Base-by-base conservation (phyloP, 768 basidiomycete genomes). In the Suillus brevipes region DNA sequence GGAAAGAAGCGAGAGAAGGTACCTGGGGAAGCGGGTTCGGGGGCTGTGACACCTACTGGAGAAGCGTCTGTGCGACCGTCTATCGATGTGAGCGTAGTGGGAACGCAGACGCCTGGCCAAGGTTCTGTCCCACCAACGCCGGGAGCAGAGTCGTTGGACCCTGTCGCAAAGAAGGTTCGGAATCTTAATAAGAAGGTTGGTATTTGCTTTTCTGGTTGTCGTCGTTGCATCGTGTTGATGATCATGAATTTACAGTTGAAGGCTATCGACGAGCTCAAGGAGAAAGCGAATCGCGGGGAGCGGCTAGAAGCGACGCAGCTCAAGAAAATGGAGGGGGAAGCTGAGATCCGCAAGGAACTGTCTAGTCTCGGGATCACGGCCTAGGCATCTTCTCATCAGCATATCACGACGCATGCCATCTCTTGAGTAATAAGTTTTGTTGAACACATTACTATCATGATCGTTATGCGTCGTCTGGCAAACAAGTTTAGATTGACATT, bases 261-360 rank as follows among this genome's bases (percentile, higher is more conserved):
- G 76, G 97, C 97, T n/a, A 99, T 99, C 69, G 95, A 98, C 25
- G 96, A 99, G 72, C 87, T 99, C 59, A 99, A 98, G 81, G 93
- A 92, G 69, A 95, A 95, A 80, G 85, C 87, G 34, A 90, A 86
- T 72, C 86, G 91, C 42, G 97, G 97, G 1, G 96, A 99, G 76
- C 86, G 90, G 63, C 83, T 99, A 37, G 97, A 99, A 77, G 89
- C 89, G 64, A 99, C 97, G 20, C 97, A 99, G 78, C 80, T 97
- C 70, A 92, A 91, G 86, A 99, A 99, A 86, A 97, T 99, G 71
- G 95, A 97, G 49, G 89, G 89, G 10, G 96, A 98, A 77, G 84
- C 74, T 10, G 91, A 91, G 65, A 94, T 98, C 72, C 81, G 87
- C 71, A 88, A 87, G 73, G 96, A 97, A 80, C 86, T 98, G 57